These are phyloP conservation scores for Phaeotremella skinneri DNA, from an alignment of 768 basidiomycete genomes.

Conservation along the genomic window DNA sequence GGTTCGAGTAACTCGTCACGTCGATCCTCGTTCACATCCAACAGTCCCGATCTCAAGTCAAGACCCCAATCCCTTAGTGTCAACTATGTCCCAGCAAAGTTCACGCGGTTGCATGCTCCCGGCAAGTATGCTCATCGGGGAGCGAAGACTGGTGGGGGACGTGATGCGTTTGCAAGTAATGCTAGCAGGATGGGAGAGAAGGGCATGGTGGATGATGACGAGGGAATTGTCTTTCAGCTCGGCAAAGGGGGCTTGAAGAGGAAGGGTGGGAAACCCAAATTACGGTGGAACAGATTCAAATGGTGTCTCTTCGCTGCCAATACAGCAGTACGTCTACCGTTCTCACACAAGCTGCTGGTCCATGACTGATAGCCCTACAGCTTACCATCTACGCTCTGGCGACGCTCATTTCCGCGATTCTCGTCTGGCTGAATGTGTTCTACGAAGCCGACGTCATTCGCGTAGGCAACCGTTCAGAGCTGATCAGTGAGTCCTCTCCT, in stretches of 20 bases:
- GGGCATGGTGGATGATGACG: conserved; percentile 62
- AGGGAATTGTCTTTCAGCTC: conserved; percentile 38
- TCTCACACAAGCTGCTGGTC: background rate
- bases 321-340: conserved; percentile 54
- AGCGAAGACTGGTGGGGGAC: conserved; percentile 62
- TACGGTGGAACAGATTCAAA: conserved; percentile 82
- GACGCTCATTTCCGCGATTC: conserved; percentile 64
- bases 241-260: conserved; percentile 55
- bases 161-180: conserved; percentile 63
- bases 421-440: conserved; percentile 77
- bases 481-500: conserved; percentile 55
- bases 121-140: conserved; percentile 55
- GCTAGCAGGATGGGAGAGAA: conserved; percentile 60
- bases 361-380: conserved; percentile 45
- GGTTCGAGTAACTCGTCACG: conserved; percentile 13
- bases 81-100: conserved; percentile 76
- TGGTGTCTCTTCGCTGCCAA: conserved; percentile 73
- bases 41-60: conserved; percentile 7
- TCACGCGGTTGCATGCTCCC: conserved; percentile 57
- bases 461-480: conserved; percentile 66
- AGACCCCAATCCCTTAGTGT: conserved; percentile 56
- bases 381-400: conserved; percentile 63
- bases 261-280: conserved; percentile 52
- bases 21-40: conserved; percentile 14
- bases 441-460: conserved; percentile 67